Percentiles rank a stretch among this genome's conserved stretches.
Conservation (phyloP, 345 rosid genomes). For the Trapa incisa region DNA sequence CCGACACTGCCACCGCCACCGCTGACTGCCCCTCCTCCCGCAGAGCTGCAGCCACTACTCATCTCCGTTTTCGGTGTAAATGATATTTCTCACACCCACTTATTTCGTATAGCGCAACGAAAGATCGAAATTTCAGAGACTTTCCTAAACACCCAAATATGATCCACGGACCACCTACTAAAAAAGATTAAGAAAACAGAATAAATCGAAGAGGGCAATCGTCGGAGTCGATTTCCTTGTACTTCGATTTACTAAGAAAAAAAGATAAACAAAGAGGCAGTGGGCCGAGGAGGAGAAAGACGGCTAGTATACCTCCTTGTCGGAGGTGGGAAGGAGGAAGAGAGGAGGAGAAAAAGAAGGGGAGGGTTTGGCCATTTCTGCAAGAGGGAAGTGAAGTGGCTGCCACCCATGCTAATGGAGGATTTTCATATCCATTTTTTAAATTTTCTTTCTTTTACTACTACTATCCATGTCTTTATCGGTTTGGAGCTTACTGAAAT, state of each 20-base stretch:
- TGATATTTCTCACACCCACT: background rate
- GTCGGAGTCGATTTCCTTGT: background rate
- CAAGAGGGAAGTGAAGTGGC: background rate
- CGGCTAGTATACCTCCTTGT: background rate
- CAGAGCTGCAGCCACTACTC: slow-evolving; percentile 13
- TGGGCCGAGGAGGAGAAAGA: background rate
- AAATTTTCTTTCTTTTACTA: background rate
- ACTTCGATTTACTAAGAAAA: background rate
- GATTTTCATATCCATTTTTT: background rate
- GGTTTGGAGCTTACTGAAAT: background rate
- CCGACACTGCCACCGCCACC: slow-evolving; percentile 7
- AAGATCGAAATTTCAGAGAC: background rate
- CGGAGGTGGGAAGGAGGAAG: background rate
- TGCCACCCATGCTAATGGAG: background rate
- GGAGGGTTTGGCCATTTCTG: slow-evolving; percentile 8
- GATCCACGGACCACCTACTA: background rate
- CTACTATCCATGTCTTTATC: background rate
- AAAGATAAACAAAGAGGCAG: background rate
- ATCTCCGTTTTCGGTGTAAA: slow-evolving; percentile 6
- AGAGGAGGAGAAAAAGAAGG: background rate
- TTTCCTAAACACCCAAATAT: background rate
- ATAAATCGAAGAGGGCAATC: background rate
- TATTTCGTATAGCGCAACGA: background rate
- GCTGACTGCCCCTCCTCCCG: background rate
- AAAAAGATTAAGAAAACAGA: background rate